phyloP scores from a whole-genome alignment of 257 asterid genomes.

The Cruciata laevipes region DNA sequence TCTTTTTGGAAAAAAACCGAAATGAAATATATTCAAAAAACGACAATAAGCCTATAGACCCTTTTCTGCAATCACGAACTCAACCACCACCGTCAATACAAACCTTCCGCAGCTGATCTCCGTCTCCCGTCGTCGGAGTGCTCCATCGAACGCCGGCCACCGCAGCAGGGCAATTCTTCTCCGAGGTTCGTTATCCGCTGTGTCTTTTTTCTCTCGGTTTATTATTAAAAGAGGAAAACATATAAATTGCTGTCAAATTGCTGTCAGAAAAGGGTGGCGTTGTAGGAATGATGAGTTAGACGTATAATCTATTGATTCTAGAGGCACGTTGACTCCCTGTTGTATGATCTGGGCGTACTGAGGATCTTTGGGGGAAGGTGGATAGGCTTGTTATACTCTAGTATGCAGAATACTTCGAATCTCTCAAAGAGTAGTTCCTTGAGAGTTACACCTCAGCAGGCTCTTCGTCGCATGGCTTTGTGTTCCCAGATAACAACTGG shows the following conservation, averaged over 20 bases:
- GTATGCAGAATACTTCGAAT: slow-evolving; percentile 71
- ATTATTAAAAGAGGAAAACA: too few relatives aligned
- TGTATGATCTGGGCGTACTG: slow-evolving; percentile 1
- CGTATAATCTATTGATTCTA: background rate
- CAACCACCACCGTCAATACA: slow-evolving; percentile 9
- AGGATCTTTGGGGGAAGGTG: slow-evolving; percentile 20
- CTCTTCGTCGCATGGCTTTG: slow-evolving; percentile 85
- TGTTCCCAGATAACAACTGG: slow-evolving; percentile 75
- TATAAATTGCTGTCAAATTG: background rate
- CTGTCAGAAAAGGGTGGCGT: background rate
- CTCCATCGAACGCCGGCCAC: background rate
- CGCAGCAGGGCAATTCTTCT: too few relatives aligned
- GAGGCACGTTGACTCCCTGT: background rate
- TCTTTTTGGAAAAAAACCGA: background rate
- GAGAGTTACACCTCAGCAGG: slow-evolving; percentile 65
- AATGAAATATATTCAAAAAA: slow-evolving; percentile 3
- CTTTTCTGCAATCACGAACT: slow-evolving; percentile 10
- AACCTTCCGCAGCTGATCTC: slow-evolving; percentile 9
- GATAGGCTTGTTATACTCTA: slow-evolving; percentile 13
- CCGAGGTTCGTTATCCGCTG: slow-evolving; percentile 1
- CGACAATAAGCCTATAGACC: slow-evolving; percentile 5
- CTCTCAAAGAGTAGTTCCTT: slow-evolving; percentile 65
- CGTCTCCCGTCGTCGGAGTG: background rate
- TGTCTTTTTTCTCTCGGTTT: background rate
- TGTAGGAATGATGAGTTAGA: background rate